Conservation (phyloP, 2,329 filamentous ascomycete species). For the Emmonsiellopsis sp. region DNA sequence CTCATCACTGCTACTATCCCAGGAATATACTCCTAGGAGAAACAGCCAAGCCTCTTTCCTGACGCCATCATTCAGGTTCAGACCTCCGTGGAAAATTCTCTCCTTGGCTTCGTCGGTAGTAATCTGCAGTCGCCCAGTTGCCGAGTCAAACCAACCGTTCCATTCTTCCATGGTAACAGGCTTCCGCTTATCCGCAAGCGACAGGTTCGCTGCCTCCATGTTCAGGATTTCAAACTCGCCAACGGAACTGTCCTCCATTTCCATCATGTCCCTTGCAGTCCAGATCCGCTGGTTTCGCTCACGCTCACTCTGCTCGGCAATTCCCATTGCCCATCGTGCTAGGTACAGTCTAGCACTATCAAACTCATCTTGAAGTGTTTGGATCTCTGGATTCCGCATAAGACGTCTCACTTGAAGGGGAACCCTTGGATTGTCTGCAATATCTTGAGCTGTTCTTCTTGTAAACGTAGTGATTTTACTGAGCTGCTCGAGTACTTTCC, state of each 20-base stretch:
- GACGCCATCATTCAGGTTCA: conserved; percentile 81
- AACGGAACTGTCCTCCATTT: conserved; percentile 88
- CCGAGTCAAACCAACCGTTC: conserved; percentile 76
- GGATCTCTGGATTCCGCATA: conserved; percentile 84
- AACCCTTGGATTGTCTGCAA: conserved; percentile 81
- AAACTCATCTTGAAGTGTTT: conserved; percentile 92
- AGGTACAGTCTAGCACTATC: conserved; percentile 92
- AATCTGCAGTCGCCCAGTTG: conserved; percentile 63
- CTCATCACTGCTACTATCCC: conserved; percentile 83
- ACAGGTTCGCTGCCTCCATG: conserved; percentile 61
- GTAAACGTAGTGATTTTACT: conserved; percentile 97
- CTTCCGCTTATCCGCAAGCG: conserved; percentile 66
- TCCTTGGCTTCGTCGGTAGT: conserved; percentile 93
- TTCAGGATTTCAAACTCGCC: conserved; percentile 94
- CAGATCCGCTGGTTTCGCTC: conserved; percentile 81
- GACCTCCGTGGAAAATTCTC: conserved; percentile 88
- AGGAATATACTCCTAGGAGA: conserved; percentile 80
- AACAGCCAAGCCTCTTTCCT: conserved; percentile 97
- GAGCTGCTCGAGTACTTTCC: conserved; percentile 94
- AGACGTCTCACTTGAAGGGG: conserved; percentile 80
- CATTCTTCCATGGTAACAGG: conserved; percentile 76
- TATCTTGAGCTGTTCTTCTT: conserved; percentile 77
- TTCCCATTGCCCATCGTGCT: conserved; percentile 96
- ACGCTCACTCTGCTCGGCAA: conserved; percentile 89
- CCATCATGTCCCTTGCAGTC: conserved; percentile 85